Conservation (phyloP, 306 rosid species). For the Arachis hypogaea region DNA sequence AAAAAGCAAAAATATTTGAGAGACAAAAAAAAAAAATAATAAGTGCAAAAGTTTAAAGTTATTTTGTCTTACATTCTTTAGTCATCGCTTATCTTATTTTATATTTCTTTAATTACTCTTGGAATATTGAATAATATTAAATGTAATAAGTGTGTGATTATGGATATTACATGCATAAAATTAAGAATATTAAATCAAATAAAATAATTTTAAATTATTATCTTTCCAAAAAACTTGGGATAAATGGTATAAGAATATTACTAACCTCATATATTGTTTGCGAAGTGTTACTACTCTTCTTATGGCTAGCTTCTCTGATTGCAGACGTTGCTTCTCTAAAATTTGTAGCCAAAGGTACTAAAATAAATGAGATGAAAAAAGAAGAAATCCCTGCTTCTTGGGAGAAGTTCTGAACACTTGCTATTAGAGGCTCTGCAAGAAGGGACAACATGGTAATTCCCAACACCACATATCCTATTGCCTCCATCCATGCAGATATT, state of each 20-base stretch:
- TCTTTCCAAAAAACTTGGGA: no score
- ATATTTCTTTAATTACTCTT: no score
- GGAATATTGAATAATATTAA: no score
- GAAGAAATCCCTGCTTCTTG: conserved; percentile 52
- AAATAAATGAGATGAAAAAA: conserved; percentile 58
- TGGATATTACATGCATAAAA: no score
- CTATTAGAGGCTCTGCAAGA: conserved; percentile 69
- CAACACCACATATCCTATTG: conserved; percentile 44
- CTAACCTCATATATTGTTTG: conserved; percentile 67
- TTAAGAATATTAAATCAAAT: no score
- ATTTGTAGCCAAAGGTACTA: conserved; percentile 69
- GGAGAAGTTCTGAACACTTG: conserved; percentile 60
- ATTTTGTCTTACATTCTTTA: no score
- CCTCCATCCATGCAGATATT: conserved; percentile 43
- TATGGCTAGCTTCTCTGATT: conserved; percentile 56
- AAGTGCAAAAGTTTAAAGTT: no score
- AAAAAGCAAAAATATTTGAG: no score
- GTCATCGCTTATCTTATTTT: no score
- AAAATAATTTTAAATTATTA: no score
- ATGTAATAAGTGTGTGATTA: no score
- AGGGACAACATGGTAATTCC: conserved; percentile 48
- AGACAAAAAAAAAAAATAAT: no score
- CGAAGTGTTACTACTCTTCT: conserved; percentile 57
- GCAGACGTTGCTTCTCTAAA: conserved; percentile 69
- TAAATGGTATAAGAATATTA: neutral